These are phyloP conservation scores for Suillus clintonianus DNA, from an alignment of 768 basidiomycete genomes.

Conservation along the genomic window DNA sequence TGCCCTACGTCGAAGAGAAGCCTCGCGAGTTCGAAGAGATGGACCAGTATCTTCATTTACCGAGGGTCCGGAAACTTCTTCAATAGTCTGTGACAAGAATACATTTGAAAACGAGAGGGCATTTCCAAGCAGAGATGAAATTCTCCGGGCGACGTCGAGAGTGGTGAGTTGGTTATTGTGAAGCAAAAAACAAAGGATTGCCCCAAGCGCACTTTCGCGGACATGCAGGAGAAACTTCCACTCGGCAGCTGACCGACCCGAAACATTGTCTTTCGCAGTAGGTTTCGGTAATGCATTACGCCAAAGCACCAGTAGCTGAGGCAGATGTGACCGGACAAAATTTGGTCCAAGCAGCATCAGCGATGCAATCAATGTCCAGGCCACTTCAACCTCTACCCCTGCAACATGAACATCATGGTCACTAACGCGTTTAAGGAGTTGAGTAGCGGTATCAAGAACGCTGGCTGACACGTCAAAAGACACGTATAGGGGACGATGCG, in stretches of 20 bases:
- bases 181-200: conserved; percentile 84
- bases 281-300: conserved; percentile 95
- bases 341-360: conserved; percentile 92
- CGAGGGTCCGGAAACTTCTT: conserved; percentile 58
- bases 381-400: conserved; percentile 85
- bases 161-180: conserved; percentile 83
- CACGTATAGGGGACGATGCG: conserved; percentile 87
- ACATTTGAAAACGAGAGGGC: conserved; percentile 86
- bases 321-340: conserved; percentile 91
- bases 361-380: conserved; percentile 90
- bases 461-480: conserved; percentile 92
- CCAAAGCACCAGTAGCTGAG: conserved; percentile 95
- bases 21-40: conserved; percentile 75
- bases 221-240: conserved; percentile 93
- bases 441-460: conserved; percentile 87
- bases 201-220: conserved; percentile 85
- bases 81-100: conserved; percentile 71
- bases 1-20: conserved; percentile 79
- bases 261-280: conserved; percentile 78
- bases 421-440: conserved; percentile 85
- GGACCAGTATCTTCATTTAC: conserved; percentile 39
- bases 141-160: conserved; percentile 86
- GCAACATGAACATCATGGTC: conserved; percentile 88
- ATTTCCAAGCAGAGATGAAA: conserved; percentile 85
- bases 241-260: conserved; percentile 69